A percentile compares a stretch with the other conserved stretches of the same genome.
phyloP scores from a whole-genome alignment of 2,329 filamentous ascomycete genomes.

The Pestalotiopsis sp. region DNA sequence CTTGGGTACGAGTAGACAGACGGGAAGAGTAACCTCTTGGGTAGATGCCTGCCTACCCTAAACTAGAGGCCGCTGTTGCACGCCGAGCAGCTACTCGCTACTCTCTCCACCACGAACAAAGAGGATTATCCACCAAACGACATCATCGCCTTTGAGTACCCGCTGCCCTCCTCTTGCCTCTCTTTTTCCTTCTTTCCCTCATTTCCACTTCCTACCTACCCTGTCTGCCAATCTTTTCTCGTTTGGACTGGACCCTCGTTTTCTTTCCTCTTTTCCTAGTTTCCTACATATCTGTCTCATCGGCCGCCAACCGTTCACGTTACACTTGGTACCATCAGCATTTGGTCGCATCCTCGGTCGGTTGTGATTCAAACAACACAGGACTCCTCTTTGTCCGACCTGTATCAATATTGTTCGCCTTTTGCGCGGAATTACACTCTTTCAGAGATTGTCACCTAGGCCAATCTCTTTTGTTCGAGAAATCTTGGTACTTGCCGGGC shows the following conservation, averaged over 20 bases:
- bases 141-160: background rate
- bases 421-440: background rate
- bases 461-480: background rate
- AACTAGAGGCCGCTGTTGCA: constrained; percentile 4
- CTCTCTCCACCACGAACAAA: constrained; percentile 4
- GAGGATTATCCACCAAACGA: constrained; percentile 3
- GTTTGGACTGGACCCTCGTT: background rate
- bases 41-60: background rate
- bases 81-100: constrained; percentile 3
- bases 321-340: background rate
- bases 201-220: background rate
- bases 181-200: background rate
- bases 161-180: background rate
- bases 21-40: background rate
- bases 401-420: background rate
- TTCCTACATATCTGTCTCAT: background rate
- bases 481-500: constrained; percentile 30
- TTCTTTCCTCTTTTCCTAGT: background rate
- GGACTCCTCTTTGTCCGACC: background rate
- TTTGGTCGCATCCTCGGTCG: background rate
- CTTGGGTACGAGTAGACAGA: background rate
- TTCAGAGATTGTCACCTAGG: background rate
- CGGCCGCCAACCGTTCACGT: background rate
- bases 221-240: background rate
- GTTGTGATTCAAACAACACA: background rate